Conservation (phyloP, 2,329 filamentous ascomycete species). For the Claviceps sp. region DNA sequence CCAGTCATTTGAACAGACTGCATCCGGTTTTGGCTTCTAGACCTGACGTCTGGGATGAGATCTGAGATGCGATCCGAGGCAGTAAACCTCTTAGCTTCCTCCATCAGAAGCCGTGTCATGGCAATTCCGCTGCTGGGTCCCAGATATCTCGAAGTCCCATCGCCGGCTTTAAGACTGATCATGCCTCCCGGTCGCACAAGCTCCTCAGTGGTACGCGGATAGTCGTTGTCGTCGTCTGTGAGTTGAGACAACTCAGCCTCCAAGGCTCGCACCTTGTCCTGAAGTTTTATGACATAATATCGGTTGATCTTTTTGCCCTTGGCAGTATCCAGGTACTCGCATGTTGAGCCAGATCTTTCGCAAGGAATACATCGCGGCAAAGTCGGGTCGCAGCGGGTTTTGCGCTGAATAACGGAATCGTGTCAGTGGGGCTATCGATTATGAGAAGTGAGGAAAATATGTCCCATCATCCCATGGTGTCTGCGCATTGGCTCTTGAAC, state of each 20-base stretch:
- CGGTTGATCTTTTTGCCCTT: constrained; percentile 78
- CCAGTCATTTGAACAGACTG: constrained; percentile 44
- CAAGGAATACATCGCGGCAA: constrained; percentile 86
- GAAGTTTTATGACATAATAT: constrained; percentile 82
- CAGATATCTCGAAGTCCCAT: constrained; percentile 77
- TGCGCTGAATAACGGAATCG: constrained; percentile 45
- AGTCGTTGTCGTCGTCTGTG: constrained; percentile 61
- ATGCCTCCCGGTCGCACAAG: constrained; percentile 78
- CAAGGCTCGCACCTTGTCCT: constrained; percentile 70
- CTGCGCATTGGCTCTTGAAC: constrained; percentile 11
- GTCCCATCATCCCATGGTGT: no score
- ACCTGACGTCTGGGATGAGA: constrained; percentile 64
- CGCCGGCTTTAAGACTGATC: constrained; percentile 70
- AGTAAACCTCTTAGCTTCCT: constrained; percentile 87
- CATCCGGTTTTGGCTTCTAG: constrained; percentile 40
- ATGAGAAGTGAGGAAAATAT: background rate
- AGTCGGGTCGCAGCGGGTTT: constrained; percentile 89
- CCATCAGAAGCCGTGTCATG: constrained; percentile 90
- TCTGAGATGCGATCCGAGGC: constrained; percentile 85
- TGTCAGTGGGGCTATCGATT: background rate
- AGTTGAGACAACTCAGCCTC: constrained; percentile 70
- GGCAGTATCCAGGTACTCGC: constrained; percentile 88
- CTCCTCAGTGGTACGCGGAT: constrained; percentile 61
- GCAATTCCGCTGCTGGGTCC: constrained; percentile 92
- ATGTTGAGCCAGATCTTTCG: constrained; percentile 78